Percentiles rank a stretch among this genome's conserved stretches.
phyloP scores from a whole-genome alignment of 2,329 filamentous ascomycete species.

The Stagonosporopsis rhizophila region DNA sequence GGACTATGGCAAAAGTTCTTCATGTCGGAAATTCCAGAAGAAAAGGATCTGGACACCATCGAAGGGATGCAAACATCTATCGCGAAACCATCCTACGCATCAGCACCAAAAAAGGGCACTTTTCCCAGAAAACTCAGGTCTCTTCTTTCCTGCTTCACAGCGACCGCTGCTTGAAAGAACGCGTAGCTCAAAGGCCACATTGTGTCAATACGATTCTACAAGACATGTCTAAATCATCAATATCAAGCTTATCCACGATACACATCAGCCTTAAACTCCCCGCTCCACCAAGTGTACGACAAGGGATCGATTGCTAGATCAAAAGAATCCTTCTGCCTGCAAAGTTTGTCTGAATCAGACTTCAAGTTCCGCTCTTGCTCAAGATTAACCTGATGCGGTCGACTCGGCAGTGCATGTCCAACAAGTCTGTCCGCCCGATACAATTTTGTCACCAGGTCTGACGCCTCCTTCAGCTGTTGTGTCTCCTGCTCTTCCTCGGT shows the following conservation, averaged over 20 bases:
- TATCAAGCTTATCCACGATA: background rate
- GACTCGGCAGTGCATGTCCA: background rate
- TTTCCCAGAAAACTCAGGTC: background rate
- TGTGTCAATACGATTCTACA: background rate
- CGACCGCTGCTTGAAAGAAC: background rate
- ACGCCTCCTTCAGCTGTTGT: background rate
- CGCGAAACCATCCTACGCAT: background rate
- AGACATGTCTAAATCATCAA: no score
- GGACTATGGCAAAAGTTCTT: conserved; percentile 8
- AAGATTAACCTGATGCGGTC: background rate
- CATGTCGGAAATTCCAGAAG: background rate
- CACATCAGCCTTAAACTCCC: background rate
- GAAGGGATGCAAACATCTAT: background rate
- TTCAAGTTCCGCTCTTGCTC: background rate
- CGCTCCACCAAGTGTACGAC: background rate
- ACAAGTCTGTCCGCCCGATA: background rate
- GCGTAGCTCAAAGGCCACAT: background rate
- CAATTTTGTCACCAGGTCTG: background rate
- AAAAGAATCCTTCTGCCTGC: background rate
- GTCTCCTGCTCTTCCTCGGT: background rate
- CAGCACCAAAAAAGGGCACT: background rate
- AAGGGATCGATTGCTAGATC: background rate
- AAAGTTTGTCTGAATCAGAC: background rate
- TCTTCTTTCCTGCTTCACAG: background rate
- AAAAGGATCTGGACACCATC: background rate